Percentiles rank a stretch among this genome's conserved stretches.
phyloP scores from a whole-genome alignment of 805 yeast species.

The Candida tallmaniae region DNA sequence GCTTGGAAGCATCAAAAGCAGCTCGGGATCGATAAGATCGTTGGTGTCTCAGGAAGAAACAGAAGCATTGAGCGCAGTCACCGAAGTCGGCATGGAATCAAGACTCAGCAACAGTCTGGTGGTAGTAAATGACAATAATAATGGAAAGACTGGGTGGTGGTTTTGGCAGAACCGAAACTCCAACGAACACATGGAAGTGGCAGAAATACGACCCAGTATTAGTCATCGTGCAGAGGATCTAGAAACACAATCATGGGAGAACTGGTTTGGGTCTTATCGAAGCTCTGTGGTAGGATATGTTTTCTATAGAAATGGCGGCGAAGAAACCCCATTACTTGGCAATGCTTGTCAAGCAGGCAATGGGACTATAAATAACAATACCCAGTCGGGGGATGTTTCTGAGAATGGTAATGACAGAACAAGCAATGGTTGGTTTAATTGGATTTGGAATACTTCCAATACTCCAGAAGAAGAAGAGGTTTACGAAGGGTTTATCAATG shows the following conservation, averaged over 20 bases:
- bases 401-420: background rate
- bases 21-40: background rate
- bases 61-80: too few species aligned
- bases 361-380: background rate
- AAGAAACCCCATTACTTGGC: constrained; percentile 6
- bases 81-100: too few species aligned
- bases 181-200: background rate
- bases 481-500: constrained; percentile 18
- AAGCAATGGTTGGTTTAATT: constrained; percentile 19
- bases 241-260: constrained; percentile 3
- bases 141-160: constrained; percentile 1
- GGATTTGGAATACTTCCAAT: constrained; percentile 17
- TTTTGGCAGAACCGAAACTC: constrained; percentile 1
- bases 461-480: constrained; percentile 13
- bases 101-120: too few species aligned
- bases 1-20: too few species aligned
- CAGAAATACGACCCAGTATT: constrained; percentile 2
- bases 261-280: constrained; percentile 5
- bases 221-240: background rate
- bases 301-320: constrained; percentile 3
- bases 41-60: background rate
- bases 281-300: constrained; percentile 6
- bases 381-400: background rate
- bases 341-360: background rate
- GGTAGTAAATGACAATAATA: too few species aligned